Evolutionary conservation across 2,329 filamentous ascomycete species (phyloP), one percentile per base, ranked within the genome.

Genomic region (Cordyceps cicadae): DNA sequence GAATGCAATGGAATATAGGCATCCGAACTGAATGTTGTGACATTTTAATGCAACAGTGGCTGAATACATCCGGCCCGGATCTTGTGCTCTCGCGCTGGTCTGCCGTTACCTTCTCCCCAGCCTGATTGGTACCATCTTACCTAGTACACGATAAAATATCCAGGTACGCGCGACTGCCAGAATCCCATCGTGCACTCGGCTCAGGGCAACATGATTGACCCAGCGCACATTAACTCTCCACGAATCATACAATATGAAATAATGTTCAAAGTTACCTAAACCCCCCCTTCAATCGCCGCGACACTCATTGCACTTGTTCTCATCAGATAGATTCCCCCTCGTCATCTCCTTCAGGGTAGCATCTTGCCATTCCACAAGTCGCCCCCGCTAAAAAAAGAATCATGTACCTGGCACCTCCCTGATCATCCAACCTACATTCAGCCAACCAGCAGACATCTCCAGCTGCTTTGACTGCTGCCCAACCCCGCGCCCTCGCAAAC

Each of bases 311-410:
- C 39, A 34, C 24, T n/a, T 34, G 11, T 7, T n/a, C 3, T 43
- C n/a, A 37, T 56, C 14, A n/a, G 1, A 49, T 1, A 14, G 29
- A 17, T n/a, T 14, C 21, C 5, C 11, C 3, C 6, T 26, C 43
- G 5, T 11, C 11, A 37, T 48, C n/a, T 6, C 32, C 29, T 57
- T 34, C 32, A 48, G 54, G 54, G 54, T 57, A 57, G 39, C 15
- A n/a, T 37, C 34, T 37, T 7, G 54, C 45, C 29, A 12, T 14
- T 14, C 54, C 29, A 19, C 29, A 29, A 29, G 21, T 9, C 17
- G 41, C 45, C 46, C 55, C 55, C 55, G 48, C 57, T 59, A 34
- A 59, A 59, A 59, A 59, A 59, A 59, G 39, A 51, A 59, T 41
- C 49, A 59, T 59, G 39, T 39, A 17, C 32, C 26, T 52, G 43